Evolutionary conservation across 768 basidiomycete genomes (phyloP).

Genomic region (Cyclocybe cylindracea): DNA sequence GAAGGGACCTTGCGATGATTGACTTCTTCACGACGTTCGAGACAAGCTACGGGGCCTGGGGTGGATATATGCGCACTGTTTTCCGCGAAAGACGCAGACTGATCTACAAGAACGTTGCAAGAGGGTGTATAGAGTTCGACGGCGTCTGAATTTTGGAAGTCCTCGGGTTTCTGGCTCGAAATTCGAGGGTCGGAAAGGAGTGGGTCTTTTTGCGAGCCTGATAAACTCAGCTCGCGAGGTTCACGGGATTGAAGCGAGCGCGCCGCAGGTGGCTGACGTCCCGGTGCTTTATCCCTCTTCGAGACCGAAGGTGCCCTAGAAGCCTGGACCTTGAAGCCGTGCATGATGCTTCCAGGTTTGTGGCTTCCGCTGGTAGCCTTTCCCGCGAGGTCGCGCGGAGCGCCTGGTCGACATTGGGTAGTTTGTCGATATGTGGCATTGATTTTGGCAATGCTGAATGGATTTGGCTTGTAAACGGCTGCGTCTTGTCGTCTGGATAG

Average conservation of each 20-base stretch:
- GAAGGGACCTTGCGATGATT: no score
- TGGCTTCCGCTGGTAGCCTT: background rate
- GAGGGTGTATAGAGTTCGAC: background rate
- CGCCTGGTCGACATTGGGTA: background rate
- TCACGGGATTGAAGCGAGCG: no score
- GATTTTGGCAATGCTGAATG: constrained; percentile 79
- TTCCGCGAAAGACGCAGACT: no score
- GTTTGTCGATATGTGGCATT: constrained; percentile 61
- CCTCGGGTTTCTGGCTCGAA: no score
- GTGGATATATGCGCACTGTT: constrained; percentile 13
- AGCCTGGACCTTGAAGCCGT: constrained; percentile 47
- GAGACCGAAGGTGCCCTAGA: constrained; percentile 5
- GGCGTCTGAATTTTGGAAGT: no score
- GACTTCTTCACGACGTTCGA: no score
- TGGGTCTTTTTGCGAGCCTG: no score
- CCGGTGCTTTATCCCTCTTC: no score
- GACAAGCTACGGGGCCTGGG: background rate
- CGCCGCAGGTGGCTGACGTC: no score
- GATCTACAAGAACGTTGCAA: background rate
- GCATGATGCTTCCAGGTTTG: constrained; percentile 33
- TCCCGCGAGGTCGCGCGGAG: background rate
- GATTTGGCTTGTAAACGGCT: constrained; percentile 71
- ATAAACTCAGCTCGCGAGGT: no score
- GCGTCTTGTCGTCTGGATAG: constrained; percentile 59
- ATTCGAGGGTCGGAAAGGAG: no score